These are phyloP conservation scores for Chlamydomonas incerta DNA, from an alignment of 139 green algal species.

Conservation along the genomic window DNA sequence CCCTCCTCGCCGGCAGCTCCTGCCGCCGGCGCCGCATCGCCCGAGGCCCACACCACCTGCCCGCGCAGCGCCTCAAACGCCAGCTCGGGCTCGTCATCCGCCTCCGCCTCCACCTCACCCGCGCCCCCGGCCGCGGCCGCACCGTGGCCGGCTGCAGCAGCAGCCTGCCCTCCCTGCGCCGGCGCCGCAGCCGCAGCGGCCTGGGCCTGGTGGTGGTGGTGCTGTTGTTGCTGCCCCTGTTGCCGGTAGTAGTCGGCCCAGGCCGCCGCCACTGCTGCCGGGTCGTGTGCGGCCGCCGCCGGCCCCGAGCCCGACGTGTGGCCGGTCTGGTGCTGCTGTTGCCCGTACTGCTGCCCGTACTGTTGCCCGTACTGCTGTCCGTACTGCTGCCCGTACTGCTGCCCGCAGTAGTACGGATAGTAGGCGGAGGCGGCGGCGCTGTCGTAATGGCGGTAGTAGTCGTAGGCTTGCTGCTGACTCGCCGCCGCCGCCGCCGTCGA, in stretches of 20 bases:
- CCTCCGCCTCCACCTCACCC: background rate
- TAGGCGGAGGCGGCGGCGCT: background rate
- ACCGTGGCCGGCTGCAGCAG: too few relatives aligned
- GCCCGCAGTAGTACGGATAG: background rate
- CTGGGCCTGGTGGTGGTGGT: background rate
- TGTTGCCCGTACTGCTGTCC: background rate
- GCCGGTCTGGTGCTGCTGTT: too few relatives aligned
- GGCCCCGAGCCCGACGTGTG: too few relatives aligned
- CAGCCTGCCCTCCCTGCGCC: too few relatives aligned
- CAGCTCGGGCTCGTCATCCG: slow-evolving; percentile 7
- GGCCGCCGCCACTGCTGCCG: background rate
- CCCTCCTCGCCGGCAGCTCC: background rate
- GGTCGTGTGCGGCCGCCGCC: background rate
- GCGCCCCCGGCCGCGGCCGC: too few relatives aligned
- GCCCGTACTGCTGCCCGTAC: background rate
- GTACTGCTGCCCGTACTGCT: background rate
- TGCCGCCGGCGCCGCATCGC: too few relatives aligned
- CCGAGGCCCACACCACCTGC: background rate
- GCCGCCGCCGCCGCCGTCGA: background rate
- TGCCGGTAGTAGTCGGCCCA: background rate
- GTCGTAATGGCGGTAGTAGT: background rate
- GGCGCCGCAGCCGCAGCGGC: too few relatives aligned
- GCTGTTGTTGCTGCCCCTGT: background rate
- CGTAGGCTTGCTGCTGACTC: background rate
- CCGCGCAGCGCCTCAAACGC: slow-evolving; percentile 31